Base-by-base conservation (phyloP, 441 rosid genomes). In the Populus hybrid region DNA sequence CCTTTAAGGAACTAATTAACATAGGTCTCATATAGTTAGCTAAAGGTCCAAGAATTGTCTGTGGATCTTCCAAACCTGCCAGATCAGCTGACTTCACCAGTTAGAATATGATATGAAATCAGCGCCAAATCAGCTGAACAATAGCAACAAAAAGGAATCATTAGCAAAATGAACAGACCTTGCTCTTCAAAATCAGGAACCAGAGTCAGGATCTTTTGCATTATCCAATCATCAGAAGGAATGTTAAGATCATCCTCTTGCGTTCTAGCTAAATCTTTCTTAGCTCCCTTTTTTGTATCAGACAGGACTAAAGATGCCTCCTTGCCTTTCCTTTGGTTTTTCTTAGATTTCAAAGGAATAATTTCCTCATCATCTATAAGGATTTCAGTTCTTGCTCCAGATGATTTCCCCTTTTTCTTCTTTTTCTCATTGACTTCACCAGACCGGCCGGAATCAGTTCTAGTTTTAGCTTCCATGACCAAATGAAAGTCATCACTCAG, bases 141-240 rank as follows among this genome's bases (percentile, higher is more conserved):
- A 81, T 73, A 26, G n/a, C 67, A 68, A 75, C 38, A 66, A 82
- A 50, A 30, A 65, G 36, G 74, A 20, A 68, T 16, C 23, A 36
- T 8, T 69, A 80, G 11, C 6, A 77, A 73, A 73, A 72, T 73
- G 5, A 70, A 61, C 83, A 36, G 77, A 92, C 99, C 97, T 84
- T 91, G 97, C 80, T 92, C 97, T 74, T 91, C 98, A 82, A 93
- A 92, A 73, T 94, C 97, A 77, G 97, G 95, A 79, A 88, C 85
- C 74, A 83, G 84, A 35, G 78, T 72, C 38, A 83, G 79, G 72
- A 94, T 88, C 89, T 89, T 91, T 82, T 90, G 88, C 82, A 88
- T 84, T 68, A 94, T 79, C 98, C 98, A 95, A 81, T 78, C 93
- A 70, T 87, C 93, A 79, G 98, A 86, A 75, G 95, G 98, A 73